Percentiles rank a stretch among this genome's conserved stretches.
phyloP scores from a whole-genome alignment of 2,329 filamentous ascomycete species.

The Metarhizium rileyi region DNA sequence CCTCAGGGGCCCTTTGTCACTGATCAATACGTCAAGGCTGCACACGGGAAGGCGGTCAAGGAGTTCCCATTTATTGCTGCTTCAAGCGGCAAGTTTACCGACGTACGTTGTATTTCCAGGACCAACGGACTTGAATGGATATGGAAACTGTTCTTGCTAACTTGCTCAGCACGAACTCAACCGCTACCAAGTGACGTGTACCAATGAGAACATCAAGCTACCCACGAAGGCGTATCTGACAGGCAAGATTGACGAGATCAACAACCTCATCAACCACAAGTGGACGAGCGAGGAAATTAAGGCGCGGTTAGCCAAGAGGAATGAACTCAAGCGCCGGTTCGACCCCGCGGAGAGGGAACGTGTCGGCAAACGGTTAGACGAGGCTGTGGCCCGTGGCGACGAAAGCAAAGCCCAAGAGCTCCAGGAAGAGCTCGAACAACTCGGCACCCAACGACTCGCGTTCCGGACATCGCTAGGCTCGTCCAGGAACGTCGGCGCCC shows the following conservation, averaged over 20 bases:
- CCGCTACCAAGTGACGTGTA: conserved; percentile 67
- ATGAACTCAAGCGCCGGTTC: conserved; percentile 55
- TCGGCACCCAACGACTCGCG: conserved; percentile 62
- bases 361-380: conserved; percentile 53
- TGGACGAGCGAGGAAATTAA: conserved; percentile 81
- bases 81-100: conserved; percentile 77
- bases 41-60: conserved; percentile 73
- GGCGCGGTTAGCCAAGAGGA: conserved; percentile 64
- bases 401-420: conserved; percentile 43
- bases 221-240: conserved; percentile 63
- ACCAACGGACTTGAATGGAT: neutral
- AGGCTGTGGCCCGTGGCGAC: conserved; percentile 56
- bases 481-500: conserved; percentile 40
- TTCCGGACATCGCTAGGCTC: conserved; percentile 55
- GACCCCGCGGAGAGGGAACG: conserved; percentile 59
- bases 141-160: neutral
- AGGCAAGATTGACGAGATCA: conserved; percentile 72
- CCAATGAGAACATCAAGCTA: conserved; percentile 60
- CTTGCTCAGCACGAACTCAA: conserved; percentile 59
- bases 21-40: conserved; percentile 72
- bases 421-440: conserved; percentile 50
- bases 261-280: conserved; percentile 63
- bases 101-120: conserved; percentile 47
- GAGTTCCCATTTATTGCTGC: conserved; percentile 87
- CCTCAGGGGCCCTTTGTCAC: conserved; percentile 73